Conservation (phyloP, 345 rosid genomes). For the Cardamine occulta region DNA sequence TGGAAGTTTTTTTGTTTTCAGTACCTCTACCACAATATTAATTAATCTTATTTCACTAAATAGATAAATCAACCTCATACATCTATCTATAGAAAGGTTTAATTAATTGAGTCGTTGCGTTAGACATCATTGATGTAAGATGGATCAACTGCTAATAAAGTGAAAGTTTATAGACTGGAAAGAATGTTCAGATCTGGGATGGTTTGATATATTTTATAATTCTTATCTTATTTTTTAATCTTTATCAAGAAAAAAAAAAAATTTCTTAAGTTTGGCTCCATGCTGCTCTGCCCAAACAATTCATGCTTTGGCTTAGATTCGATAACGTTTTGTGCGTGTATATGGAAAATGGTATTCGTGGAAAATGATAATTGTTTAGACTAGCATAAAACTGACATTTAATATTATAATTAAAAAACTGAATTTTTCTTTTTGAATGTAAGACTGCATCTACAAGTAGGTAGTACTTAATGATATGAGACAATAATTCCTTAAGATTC, state of each 20-base stretch:
- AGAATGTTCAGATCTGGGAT: constrained; percentile 23
- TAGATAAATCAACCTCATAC: background rate
- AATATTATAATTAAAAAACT: background rate
- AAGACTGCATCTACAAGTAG: background rate
- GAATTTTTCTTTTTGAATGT: background rate
- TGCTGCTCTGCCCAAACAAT: constrained; percentile 7
- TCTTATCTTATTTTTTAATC: background rate
- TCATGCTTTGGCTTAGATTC: constrained; percentile 13
- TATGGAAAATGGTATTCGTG: background rate
- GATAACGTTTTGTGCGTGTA: background rate
- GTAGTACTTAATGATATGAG: constrained; percentile 24
- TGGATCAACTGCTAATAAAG: background rate
- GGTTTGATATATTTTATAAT: background rate
- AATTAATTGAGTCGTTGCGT: background rate
- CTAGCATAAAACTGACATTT: background rate
- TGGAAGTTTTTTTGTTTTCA: background rate
- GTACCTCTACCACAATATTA: background rate
- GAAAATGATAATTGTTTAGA: background rate
- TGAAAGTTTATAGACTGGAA: background rate
- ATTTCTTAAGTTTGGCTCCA: background rate
- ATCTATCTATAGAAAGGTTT: background rate
- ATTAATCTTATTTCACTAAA: constrained; percentile 5
- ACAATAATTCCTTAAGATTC: constrained; percentile 20
- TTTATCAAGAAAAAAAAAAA: no score
- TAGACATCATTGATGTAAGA: constrained; percentile 18